A percentile compares a stretch with the other conserved stretches of the same genome.
Evolutionary conservation across 257 asterid species (phyloP).

Genomic region (Rubia yunnanensis): DNA sequence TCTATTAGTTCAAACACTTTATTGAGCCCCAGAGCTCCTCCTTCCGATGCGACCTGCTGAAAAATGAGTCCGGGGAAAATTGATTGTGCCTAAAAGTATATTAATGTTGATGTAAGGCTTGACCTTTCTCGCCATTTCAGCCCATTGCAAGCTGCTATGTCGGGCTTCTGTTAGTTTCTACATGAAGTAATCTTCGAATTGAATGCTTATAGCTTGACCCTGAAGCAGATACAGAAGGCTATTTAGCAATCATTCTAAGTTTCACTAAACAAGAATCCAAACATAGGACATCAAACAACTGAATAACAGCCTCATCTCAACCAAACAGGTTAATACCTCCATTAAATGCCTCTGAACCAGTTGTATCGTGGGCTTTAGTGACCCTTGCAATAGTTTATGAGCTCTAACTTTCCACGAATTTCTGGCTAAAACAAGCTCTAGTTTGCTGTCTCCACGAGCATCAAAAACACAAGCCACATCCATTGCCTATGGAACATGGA

Average conservation of each 20-base stretch:
- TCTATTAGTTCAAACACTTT: conserved; percentile 63
- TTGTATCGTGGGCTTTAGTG: conserved; percentile 65
- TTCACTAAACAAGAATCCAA: not conserved
- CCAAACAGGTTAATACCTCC: conserved; percentile 34
- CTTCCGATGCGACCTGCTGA: conserved; percentile 72
- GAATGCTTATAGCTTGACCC: conserved; percentile 61
- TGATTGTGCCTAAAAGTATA: not conserved
- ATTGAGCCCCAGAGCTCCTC: conserved; percentile 63
- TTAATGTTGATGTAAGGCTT: conserved; percentile 5
- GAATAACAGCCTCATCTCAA: not conserved
- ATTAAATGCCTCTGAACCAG: conserved; percentile 66
- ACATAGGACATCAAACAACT: not conserved
- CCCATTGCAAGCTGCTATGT: conserved; percentile 64
- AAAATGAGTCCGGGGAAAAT: not conserved
- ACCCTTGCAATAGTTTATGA: conserved; percentile 36
- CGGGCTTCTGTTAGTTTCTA: conserved; percentile 37
- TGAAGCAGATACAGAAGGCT: conserved; percentile 17
- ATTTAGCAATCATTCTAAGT: not conserved
- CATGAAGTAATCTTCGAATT: conserved; percentile 53
- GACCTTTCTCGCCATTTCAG: conserved; percentile 74
- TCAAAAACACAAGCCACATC: conserved; percentile 45
- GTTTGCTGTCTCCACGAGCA: conserved; percentile 28
- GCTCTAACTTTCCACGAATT: conserved; percentile 78
- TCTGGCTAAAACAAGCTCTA: conserved; percentile 68
- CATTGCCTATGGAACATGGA: conserved; percentile 43